These are phyloP conservation scores for Brassica rapa DNA, from an alignment of 345 rosid species.

Conservation along the genomic window DNA sequence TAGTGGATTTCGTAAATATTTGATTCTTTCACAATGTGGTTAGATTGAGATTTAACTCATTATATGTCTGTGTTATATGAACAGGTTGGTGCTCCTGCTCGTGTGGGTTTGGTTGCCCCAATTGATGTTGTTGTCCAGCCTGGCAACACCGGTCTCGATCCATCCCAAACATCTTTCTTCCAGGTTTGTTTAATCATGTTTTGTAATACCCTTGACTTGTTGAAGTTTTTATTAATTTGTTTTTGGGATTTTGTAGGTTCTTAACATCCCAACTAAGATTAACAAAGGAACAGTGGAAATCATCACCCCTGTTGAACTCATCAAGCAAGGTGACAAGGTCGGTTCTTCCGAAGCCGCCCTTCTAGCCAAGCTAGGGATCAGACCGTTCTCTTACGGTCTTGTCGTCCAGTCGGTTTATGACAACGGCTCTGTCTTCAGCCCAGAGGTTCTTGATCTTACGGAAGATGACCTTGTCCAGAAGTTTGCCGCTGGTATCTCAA, in stretches of 20 bases:
- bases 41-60: background rate
- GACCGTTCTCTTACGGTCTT: conserved; percentile 88
- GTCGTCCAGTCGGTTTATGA: conserved; percentile 73
- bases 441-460: conserved; percentile 81
- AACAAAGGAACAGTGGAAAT: conserved; percentile 88
- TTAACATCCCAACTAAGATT: conserved; percentile 78
- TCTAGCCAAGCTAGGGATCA: conserved; percentile 67
- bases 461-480: conserved; percentile 79
- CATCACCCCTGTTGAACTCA: conserved; percentile 77
- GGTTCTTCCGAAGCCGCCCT: conserved; percentile 87
- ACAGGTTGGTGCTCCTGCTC: conserved; percentile 99
- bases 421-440: conserved; percentile 88
- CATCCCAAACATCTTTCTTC: conserved; percentile 97
- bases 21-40: background rate
- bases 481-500: conserved; percentile 80
- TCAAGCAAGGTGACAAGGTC: conserved; percentile 79
- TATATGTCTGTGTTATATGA: background rate
- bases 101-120: conserved; percentile 95
- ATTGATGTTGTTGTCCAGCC: conserved; percentile 97
- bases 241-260: conserved; percentile 48
- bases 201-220: background rate
- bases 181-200: conserved; percentile 46
- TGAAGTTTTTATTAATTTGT: background rate
- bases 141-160: conserved; percentile 99
- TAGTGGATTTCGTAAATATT: background rate